These are phyloP conservation scores for Plasmodium relictum DNA, from an alignment of 169 alveolate genomes.

Conservation along the genomic window DNA sequence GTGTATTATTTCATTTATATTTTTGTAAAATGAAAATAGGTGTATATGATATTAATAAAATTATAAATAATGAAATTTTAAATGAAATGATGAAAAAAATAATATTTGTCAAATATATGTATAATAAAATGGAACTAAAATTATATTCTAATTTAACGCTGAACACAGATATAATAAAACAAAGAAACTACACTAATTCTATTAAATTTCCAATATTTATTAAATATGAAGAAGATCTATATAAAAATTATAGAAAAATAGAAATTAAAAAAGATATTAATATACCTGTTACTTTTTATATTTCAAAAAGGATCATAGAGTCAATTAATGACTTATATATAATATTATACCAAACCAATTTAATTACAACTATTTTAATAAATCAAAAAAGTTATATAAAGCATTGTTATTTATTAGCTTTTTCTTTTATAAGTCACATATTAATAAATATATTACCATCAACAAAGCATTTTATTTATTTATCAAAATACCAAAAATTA, in stretches of 20 bases:
- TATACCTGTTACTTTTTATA: slow-evolving; percentile 68
- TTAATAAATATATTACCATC: slow-evolving; percentile 61
- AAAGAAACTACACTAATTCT: slow-evolving; percentile 34
- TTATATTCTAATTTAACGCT: slow-evolving; percentile 27
- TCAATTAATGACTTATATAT: slow-evolving; percentile 41
- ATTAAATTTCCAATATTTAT: slow-evolving; percentile 64
- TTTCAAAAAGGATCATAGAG: slow-evolving; percentile 35
- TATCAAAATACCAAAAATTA: slow-evolving; percentile 30
- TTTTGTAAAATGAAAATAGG: slow-evolving; percentile 68
- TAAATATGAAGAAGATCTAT: slow-evolving; percentile 46
- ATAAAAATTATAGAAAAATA: slow-evolving; percentile 35
- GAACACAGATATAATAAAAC: slow-evolving; percentile 30
- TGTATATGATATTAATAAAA: slow-evolving; percentile 42
- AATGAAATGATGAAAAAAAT: slow-evolving; percentile 67
- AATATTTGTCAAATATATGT: slow-evolving; percentile 50
- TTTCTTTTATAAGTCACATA: slow-evolving; percentile 55
- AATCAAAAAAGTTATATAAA: slow-evolving; percentile 73
- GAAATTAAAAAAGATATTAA: slow-evolving; percentile 72
- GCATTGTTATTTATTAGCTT: slow-evolving; percentile 66
- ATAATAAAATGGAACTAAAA: slow-evolving; percentile 51
- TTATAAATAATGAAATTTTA: slow-evolving; percentile 40
- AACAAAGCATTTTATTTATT: slow-evolving; percentile 52
- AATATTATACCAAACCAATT: slow-evolving; percentile 65
- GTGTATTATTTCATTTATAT: slow-evolving; percentile 56
- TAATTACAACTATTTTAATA: slow-evolving; percentile 66